Conservation (phyloP, 1,139 yeast genomes). For the Protomyces inundatus region DNA sequence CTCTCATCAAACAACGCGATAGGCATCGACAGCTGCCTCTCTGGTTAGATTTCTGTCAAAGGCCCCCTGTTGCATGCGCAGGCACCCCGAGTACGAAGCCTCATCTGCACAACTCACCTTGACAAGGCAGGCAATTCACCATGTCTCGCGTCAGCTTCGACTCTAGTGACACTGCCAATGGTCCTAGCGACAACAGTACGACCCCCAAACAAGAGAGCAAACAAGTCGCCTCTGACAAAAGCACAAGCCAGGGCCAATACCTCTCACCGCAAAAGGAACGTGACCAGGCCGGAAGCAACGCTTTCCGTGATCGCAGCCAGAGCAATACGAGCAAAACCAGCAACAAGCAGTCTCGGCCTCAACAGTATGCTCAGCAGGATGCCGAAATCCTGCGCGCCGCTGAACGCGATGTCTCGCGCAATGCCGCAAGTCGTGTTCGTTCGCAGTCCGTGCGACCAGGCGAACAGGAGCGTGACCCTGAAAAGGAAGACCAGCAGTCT, state of each 20-base stretch:
- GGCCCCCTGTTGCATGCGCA: no score
- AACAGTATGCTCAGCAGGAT: conserved; percentile 18
- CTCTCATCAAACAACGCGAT: no score
- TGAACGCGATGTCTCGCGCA: conserved; percentile 19
- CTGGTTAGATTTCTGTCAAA: no score
- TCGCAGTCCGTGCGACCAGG: not conserved
- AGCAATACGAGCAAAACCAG: not conserved
- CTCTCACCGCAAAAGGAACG: not conserved
- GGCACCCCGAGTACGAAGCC: no score
- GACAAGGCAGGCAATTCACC: no score
- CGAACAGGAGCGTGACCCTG: not conserved
- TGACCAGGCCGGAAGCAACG: no score
- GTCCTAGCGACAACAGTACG: not conserved
- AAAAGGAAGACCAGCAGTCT: not conserved
- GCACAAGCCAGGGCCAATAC: conserved; percentile 3
- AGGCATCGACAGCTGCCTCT: no score
- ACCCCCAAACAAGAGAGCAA: not conserved
- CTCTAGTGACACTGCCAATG: not conserved
- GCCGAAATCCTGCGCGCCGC: conserved; percentile 16
- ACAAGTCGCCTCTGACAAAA: conserved; percentile 11
- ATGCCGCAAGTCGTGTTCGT: not conserved
- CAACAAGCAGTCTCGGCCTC: conserved; percentile 1
- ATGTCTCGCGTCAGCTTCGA: no score
- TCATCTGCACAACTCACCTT: no score
- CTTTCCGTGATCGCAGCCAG: not conserved